Base-by-base conservation (phyloP, 148 eudicot genomes). In the Camellia japonica region DNA sequence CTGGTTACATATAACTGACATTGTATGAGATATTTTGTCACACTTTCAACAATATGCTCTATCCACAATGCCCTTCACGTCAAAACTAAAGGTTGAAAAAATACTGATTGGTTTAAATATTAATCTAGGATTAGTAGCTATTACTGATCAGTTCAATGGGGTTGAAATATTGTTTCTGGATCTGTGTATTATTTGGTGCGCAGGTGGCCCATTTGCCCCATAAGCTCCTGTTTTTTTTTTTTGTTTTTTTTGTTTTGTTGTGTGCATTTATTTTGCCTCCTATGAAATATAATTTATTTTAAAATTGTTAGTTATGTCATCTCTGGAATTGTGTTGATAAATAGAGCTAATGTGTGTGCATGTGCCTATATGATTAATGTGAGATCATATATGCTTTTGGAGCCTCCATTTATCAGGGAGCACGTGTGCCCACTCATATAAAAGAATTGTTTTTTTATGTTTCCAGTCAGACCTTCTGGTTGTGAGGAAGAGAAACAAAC, bases 381-480 rank as follows among this genome's bases (percentile, higher is more conserved):
- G 10, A 30, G 43, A 30, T 75, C 52, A 58, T 58, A 59, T 7
- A n/a, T 43, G 68, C 52, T 59, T 43, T 9, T 42, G 66, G 78
- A 43, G 15, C 6, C 19, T 51, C 54, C 54, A 51, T 0, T 51
- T 58, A 19, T 58, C 11, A 11, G 20, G 9, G 64, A 13, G 46
- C 23, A 11, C 20, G 10, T 46, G 11, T 62, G 69, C 16, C 79
- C 12, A 43, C 10, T 44, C 79, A 76, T 49, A 12, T 68, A 43
- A n/a, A 60, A 49, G 69, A 67, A 66, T 20, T 66, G 2, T 43
- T 51, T 61, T 80, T 30, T 69, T 85, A 62, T 77, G 70, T 78
- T 7, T 75, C 80, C 92, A 95, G 98, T 95, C 98, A 1, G 97
- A 95, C 58, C 97, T 93, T 47, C 87, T 95, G 70, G 97, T 91